Evolutionary conservation across 441 rosid genomes (phyloP).

Genomic region (Manihot esculenta): DNA sequence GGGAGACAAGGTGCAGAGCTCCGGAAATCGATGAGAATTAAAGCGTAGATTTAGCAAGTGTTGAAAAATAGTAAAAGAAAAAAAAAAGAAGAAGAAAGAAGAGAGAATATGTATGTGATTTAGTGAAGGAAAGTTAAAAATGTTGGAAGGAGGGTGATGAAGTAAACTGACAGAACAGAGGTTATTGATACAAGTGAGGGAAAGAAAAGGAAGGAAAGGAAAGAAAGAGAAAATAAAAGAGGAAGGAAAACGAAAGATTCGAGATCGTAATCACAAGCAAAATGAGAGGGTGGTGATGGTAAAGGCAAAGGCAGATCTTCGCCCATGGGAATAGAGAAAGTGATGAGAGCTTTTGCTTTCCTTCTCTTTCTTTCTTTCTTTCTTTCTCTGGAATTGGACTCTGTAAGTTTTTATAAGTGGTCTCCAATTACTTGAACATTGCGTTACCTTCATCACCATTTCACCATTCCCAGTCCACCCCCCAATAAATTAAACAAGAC

Average conservation of each 20-base stretch:
- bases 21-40: neutral
- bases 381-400: conserved; percentile 25
- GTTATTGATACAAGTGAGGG: conserved; percentile 23
- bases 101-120: conserved; percentile 11
- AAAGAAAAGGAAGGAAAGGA: conserved; percentile 16
- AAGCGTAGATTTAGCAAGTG: neutral
- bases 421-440: conserved; percentile 25
- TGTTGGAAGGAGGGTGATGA: conserved; percentile 21
- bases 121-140: conserved; percentile 32
- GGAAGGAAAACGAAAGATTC: conserved; percentile 41
- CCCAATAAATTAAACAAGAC: conserved; percentile 8
- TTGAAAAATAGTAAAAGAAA: neutral
- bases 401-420: neutral
- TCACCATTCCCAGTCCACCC: neutral
- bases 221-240: conserved; percentile 12
- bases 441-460: conserved; percentile 17
- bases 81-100: neutral
- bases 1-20: too few species aligned
- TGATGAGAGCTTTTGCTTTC: conserved; percentile 54
- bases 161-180: conserved; percentile 27
- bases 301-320: conserved; percentile 44
- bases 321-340: conserved; percentile 61
- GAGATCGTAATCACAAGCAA: conserved; percentile 65
- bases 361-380: conserved; percentile 26
- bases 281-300: conserved; percentile 31